phyloP scores from a whole-genome alignment of 106 monocot genomes.

The Acorus gramineus region DNA sequence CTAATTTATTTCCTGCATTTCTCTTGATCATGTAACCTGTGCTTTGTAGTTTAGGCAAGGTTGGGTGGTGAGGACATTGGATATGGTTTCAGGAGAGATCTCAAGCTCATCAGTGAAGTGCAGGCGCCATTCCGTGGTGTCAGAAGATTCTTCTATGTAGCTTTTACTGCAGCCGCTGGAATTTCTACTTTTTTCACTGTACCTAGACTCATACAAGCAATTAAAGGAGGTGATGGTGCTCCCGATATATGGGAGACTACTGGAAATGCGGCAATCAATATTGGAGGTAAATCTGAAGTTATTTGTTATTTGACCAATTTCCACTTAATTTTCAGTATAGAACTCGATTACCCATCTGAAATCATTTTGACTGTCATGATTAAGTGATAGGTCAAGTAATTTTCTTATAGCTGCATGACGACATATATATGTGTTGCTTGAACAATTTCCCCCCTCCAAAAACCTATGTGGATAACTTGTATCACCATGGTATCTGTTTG shows the following conservation, averaged over 20 bases:
- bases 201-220: constrained; percentile 76
- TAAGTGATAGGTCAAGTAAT: too few species aligned
- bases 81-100: constrained; percentile 92
- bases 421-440: too few species aligned
- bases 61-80: constrained; percentile 83
- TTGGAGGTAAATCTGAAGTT: constrained; percentile 63
- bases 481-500: too few species aligned
- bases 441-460: too few species aligned
- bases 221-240: constrained; percentile 79
- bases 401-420: too few species aligned
- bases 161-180: constrained; percentile 80
- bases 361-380: too few species aligned
- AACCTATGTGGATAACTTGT: too few species aligned
- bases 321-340: not conserved
- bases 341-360: too few species aligned
- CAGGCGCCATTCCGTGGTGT: constrained; percentile 99
- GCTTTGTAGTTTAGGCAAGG: constrained; percentile 48
- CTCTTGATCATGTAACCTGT: too few species aligned
- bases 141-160: constrained; percentile 95
- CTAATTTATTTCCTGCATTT: too few species aligned
- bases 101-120: constrained; percentile 98
- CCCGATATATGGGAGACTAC: constrained; percentile 70
- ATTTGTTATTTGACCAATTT: not conserved
- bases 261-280: constrained; percentile 75
- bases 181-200: constrained; percentile 82